These are phyloP conservation scores for Saraca asoca DNA, from an alignment of 331 rosid species.

Conservation along the genomic window DNA sequence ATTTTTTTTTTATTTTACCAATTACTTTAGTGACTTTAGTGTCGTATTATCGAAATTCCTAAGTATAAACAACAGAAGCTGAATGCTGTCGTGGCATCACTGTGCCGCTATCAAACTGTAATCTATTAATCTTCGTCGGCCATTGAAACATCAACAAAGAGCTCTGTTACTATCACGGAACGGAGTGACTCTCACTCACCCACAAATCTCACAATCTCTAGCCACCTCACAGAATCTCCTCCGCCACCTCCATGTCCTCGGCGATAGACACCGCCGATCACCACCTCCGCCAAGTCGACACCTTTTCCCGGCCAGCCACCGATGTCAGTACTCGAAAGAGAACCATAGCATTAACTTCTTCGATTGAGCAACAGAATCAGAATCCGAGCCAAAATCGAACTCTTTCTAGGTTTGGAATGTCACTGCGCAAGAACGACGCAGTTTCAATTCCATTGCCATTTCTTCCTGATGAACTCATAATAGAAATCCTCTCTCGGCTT, in stretches of 20 bases:
- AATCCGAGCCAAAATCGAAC: constrained; percentile 4
- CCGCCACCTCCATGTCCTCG: constrained; percentile 26
- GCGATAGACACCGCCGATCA: constrained; percentile 12
- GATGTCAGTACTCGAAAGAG: constrained; percentile 18
- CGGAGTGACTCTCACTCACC: background rate
- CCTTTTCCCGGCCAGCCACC: background rate
- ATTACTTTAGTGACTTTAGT: too few species aligned
- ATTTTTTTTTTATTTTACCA: too few species aligned
- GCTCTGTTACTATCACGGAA: background rate
- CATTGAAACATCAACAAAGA: constrained; percentile 15
- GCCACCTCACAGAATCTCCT: background rate
- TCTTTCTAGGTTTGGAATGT: background rate
- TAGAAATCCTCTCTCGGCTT: constrained; percentile 49
- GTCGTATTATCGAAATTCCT: background rate
- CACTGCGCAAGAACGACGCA: constrained; percentile 4
- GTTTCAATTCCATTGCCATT: constrained; percentile 24
- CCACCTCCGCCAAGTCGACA: background rate
- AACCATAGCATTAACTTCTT: background rate
- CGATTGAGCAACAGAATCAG: constrained; percentile 3
- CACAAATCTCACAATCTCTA: background rate
- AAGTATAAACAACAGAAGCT: background rate
- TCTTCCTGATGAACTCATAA: constrained; percentile 44
- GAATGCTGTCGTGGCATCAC: background rate
- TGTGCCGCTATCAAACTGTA: constrained; percentile 11
- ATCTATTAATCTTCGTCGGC: constrained; percentile 12